Evolutionary conservation across 176 grass and related monocot species (phyloP), one percentile per base, ranked within the genome.

Genomic region (Oryza nivara): DNA sequence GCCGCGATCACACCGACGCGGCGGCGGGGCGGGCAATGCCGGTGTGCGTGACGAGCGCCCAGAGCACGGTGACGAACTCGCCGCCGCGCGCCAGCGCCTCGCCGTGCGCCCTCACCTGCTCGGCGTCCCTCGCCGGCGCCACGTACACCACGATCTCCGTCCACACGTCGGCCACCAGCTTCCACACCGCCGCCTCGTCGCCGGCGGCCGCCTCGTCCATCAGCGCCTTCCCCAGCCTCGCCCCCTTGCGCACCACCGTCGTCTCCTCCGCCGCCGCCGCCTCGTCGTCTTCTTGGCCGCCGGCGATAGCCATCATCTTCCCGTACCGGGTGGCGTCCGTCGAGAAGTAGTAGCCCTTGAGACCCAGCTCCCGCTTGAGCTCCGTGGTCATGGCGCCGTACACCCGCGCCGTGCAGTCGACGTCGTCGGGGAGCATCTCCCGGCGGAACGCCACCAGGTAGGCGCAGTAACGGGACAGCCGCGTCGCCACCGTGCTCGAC

Each of bases 371-470:
- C 0, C 0, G 0, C 12, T 38, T 54, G 4, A 84, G 0, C 44
- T 67, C 82, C 14, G 0, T 36, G 4, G 7, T 76, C 30, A 76
- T 68, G 13, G 7, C 5, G 1, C 17, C 9, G 14, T 68, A 36
- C 19, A 76, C 82, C 1, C 4, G 44, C 82, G 38, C 32, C 0
- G 34, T 10, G 13, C 23, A 47, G 4, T 84, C 82, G 13, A 8
- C 41, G 34, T 76, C 65, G 9, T 76, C 82, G 0, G 82, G 72
- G 25, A 84, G 63, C 1, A 84, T 63, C 82, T 84, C 73, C 15
- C 30, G 82, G 9, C 13, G 73, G 32, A 76, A 67, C 1, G 46
- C 64, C 13, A 84, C 63, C 63, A 84, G 0, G 61, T 84, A 84
- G 2, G 82, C 71, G 10, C 70, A 84, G 13, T 84, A 75, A 0